A percentile compares a stretch with the other conserved stretches of the same genome.
These are phyloP conservation scores for Lepidium didymum DNA, from an alignment of 345 rosid species.

Conservation along the genomic window DNA sequence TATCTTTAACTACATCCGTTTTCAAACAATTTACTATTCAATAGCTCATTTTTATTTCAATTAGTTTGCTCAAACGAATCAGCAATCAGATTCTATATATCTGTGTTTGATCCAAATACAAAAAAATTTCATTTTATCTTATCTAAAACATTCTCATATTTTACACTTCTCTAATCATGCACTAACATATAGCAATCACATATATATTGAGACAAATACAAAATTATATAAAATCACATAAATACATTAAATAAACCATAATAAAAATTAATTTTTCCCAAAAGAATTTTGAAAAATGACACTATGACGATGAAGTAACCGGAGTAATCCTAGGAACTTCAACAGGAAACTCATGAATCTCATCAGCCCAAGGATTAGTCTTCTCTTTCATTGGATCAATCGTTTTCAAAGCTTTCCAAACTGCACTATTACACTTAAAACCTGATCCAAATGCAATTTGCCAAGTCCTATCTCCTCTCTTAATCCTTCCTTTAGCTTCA, in stretches of 20 bases:
- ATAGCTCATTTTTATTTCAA: too few relatives aligned
- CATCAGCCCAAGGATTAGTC: constrained; percentile 71
- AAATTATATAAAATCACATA: background rate
- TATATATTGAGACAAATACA: background rate
- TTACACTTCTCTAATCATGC: background rate
- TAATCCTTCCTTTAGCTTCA: constrained; percentile 82
- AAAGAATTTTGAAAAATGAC: background rate
- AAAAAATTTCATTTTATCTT: too few relatives aligned
- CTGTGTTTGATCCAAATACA: too few relatives aligned
- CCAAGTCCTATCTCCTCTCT: constrained; percentile 79
- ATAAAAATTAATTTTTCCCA: background rate
- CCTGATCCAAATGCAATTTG: constrained; percentile 97
- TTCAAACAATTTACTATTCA: too few relatives aligned
- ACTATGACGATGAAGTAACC: constrained; percentile 16
- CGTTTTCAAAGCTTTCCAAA: constrained; percentile 71
- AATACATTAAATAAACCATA: background rate
- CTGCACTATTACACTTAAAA: constrained; percentile 92
- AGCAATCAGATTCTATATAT: too few relatives aligned
- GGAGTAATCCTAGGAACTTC: constrained; percentile 48
- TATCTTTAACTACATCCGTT: too few relatives aligned
- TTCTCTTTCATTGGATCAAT: constrained; percentile 65
- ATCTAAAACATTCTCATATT: too few relatives aligned
- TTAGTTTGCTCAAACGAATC: too few relatives aligned
- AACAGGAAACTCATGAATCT: constrained; percentile 74
- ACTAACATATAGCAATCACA: background rate